Base-by-base conservation (phyloP, 805 yeast genomes). In the Zygosaccharomyces kombuchaensis region DNA sequence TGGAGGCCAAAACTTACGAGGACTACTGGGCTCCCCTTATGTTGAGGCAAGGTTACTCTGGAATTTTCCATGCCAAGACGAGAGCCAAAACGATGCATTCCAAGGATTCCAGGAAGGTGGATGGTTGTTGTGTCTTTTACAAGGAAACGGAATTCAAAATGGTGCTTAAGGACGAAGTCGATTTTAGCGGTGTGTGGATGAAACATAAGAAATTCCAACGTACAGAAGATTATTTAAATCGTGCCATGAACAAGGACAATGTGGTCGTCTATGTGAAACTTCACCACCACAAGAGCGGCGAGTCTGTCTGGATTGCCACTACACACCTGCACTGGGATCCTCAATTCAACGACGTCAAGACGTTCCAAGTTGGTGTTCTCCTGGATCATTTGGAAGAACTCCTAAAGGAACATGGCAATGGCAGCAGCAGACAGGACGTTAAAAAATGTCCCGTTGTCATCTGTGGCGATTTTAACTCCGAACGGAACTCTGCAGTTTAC, bases 281-380 rank as follows among this genome's bases (percentile, higher is more conserved):
- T 54, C 88, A 87, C 61, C 93, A 86, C 59, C 65, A 73, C 27
- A 76, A 75, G 44, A 78, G 90, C 5, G 88, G 90, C 13, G 85
- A 83, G 62, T 76, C 77, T 51, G 68, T 91, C 31, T 74, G 87
- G 54, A 73, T 88, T 30, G 89, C 86, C 3, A 91, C 89, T 59
- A 91, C 98, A 0, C 99, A 93, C 74, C 78, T 93, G 65, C 97
- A 91, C 66, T 93, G 99, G 98, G 97, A 93, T 71, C 99, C 99
- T 3, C 87, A 86, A 40, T 87, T 82, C 62, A 87, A 87, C 63
- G 99, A 93, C 68, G 99, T 93, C 46, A 93, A 93, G 66, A 81
- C 97, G 2, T 84, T 93, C 69, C 99, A 93, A 71, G 93, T 87
- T 45, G 97, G 96, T 35, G 84, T 93, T 23, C 71, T 93, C 52